These are phyloP conservation scores for Aspergillus sp. DNA, from an alignment of 2,329 filamentous ascomycete genomes.

Conservation along the genomic window DNA sequence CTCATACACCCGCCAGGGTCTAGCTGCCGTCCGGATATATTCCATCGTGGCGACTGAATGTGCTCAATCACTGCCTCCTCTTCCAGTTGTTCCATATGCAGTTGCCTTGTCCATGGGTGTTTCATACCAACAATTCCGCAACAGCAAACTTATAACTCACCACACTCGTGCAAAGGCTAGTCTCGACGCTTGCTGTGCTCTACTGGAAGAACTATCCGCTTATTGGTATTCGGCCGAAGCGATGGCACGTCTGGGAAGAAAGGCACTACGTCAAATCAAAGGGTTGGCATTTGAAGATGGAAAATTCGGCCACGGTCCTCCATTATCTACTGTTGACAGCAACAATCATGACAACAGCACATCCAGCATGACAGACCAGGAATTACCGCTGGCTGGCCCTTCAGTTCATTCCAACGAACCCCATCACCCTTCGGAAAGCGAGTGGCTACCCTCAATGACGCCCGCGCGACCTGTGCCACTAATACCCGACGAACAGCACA, in stretches of 20 bases:
- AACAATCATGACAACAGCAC: neutral
- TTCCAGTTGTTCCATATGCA: slow-evolving; percentile 61
- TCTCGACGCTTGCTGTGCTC: slow-evolving; percentile 41
- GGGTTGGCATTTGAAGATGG: slow-evolving; percentile 14
- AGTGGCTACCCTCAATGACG: neutral
- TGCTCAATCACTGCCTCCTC: slow-evolving; percentile 52
- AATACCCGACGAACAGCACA: slow-evolving; percentile 50
- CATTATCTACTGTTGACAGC: neutral
- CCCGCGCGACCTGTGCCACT: slow-evolving; percentile 5
- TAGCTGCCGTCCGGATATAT: slow-evolving; percentile 61
- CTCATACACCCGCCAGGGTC: slow-evolving; percentile 59
- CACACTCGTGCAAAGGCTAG: slow-evolving; percentile 41
- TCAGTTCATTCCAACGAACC: slow-evolving; percentile 1
- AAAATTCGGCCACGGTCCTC: slow-evolving; percentile 23
- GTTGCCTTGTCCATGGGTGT: slow-evolving; percentile 60
- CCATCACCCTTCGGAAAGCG: neutral
- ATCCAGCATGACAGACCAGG: neutral
- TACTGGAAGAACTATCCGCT: slow-evolving; percentile 39
- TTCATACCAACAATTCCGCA: slow-evolving; percentile 61
- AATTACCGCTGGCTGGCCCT: neutral
- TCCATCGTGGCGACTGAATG: slow-evolving; percentile 55
- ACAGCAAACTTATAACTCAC: slow-evolving; percentile 51
- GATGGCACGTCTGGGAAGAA: slow-evolving; percentile 46
- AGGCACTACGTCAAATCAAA: slow-evolving; percentile 40
- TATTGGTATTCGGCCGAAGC: slow-evolving; percentile 49